A percentile compares a stretch with the other conserved stretches of the same genome.
phyloP scores from a whole-genome alignment of 257 asterid genomes.

The Nicotiana undulata region DNA sequence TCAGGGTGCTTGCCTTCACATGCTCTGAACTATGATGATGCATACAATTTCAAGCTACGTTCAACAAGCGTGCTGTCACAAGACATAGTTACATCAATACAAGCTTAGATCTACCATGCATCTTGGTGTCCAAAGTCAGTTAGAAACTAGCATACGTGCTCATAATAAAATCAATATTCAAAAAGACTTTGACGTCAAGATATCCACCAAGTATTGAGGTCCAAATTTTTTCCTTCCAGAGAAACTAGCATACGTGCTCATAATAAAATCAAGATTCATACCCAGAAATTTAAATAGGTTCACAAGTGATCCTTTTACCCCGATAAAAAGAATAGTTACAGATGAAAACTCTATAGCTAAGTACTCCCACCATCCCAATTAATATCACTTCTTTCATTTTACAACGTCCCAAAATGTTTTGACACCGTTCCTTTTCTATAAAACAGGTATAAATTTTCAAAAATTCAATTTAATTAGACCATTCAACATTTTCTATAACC shows the following conservation, averaged over 20 bases:
- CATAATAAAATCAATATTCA: background rate
- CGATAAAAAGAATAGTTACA: background rate
- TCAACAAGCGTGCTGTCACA: background rate
- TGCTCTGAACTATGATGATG: background rate
- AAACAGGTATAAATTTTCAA: background rate
- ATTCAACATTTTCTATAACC: background rate
- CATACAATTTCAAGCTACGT: background rate
- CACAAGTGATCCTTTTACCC: background rate
- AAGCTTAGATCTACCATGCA: background rate
- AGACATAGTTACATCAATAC: background rate
- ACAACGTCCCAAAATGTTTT: background rate
- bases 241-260: background rate
- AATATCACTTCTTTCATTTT: background rate
- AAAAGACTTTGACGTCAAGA: background rate
- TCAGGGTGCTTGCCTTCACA: background rate
- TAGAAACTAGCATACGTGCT: background rate
- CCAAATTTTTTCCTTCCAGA: background rate
- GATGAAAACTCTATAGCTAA: background rate
- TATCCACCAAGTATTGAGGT: background rate
- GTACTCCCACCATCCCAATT: background rate
- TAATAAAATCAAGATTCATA: background rate
- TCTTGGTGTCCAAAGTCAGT: background rate
- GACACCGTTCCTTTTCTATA: background rate
- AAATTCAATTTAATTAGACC: background rate
- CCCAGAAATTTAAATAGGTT: slow-evolving; percentile 2